These are phyloP conservation scores for Racocetra persica DNA, from an alignment of 371 early-diverging fungal genomes.

Conservation along the genomic window DNA sequence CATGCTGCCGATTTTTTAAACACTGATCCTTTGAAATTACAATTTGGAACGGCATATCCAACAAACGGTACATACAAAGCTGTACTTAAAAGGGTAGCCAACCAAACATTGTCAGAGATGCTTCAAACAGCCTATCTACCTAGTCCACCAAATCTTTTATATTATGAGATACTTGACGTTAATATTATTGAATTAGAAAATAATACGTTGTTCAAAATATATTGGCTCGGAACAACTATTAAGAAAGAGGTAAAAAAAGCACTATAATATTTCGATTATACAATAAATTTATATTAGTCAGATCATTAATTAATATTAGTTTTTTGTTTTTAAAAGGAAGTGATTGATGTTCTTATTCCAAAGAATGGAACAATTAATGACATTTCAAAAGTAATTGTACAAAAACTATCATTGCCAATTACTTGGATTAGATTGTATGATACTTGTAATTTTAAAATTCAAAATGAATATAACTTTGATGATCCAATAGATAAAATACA, in stretches of 20 bases:
- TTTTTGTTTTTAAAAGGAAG: slow-evolving; percentile 25
- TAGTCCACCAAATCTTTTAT: slow-evolving; percentile 53
- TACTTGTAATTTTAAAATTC: slow-evolving; percentile 51
- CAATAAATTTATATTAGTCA: too few relatives aligned
- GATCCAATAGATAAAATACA: slow-evolving; percentile 53
- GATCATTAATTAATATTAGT: too few relatives aligned
- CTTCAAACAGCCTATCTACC: slow-evolving; percentile 47
- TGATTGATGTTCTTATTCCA: slow-evolving; percentile 63
- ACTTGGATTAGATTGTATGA: slow-evolving; percentile 56
- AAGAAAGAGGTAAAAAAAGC: slow-evolving; percentile 54
- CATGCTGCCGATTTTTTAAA: slow-evolving; percentile 64
- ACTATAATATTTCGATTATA: too few relatives aligned
- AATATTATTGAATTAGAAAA: slow-evolving; percentile 81
- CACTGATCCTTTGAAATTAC: slow-evolving; percentile 70
- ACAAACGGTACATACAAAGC: too few relatives aligned
- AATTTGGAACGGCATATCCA: slow-evolving; percentile 57
- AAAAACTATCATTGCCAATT: slow-evolving; percentile 56
- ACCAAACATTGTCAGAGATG: slow-evolving; percentile 69
- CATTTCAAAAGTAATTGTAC: slow-evolving; percentile 62
- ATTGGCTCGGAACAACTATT: slow-evolving; percentile 59
- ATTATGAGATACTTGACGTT: slow-evolving; percentile 86
- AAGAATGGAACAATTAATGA: slow-evolving; percentile 63
- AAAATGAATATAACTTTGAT: slow-evolving; percentile 50
- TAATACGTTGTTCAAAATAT: slow-evolving; percentile 69
- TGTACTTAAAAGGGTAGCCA: slow-evolving; percentile 44